These are phyloP conservation scores for Fusarium luffae DNA, from an alignment of 2,329 filamentous ascomycete species.

Conservation along the genomic window DNA sequence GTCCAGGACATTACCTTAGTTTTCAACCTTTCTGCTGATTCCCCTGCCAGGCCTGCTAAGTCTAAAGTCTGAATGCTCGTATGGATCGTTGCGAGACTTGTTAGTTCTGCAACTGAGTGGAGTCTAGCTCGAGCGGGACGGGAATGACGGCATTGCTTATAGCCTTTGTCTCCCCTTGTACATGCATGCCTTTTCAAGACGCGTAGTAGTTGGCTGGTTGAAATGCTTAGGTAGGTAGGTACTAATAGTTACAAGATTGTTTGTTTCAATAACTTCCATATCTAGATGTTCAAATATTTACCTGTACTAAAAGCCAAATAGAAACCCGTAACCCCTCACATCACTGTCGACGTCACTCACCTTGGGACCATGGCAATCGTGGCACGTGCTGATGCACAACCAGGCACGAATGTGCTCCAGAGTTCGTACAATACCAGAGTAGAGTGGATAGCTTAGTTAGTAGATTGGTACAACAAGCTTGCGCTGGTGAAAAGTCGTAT, in stretches of 20 bases:
- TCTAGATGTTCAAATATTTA: not conserved
- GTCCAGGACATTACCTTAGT: not conserved
- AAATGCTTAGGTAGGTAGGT: not conserved
- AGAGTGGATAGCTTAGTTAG: not conserved
- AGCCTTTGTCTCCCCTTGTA: not conserved
- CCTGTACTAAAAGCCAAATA: not conserved
- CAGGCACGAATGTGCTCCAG: not conserved
- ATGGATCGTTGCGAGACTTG: not conserved
- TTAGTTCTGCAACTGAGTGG: constrained; percentile 25
- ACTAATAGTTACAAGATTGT: not conserved
- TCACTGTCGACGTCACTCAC: constrained; percentile 27
- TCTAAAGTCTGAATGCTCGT: constrained; percentile 5
- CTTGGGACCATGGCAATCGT: constrained; percentile 10
- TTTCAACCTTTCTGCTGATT: not conserved
- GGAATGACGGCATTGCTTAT: constrained; percentile 27
- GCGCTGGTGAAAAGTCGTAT: not conserved
- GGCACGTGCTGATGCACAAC: constrained; percentile 10
- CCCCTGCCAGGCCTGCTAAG: not conserved
- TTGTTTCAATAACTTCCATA: constrained; percentile 1
- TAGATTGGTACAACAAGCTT: not conserved
- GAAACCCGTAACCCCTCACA: not conserved
- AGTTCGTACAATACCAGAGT: not conserved
- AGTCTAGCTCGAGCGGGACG: constrained; percentile 5
- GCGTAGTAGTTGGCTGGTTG: not conserved
- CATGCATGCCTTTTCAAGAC: not conserved